These are phyloP conservation scores for Piedraia hortae DNA, from an alignment of 2,329 filamentous ascomycete species.

Conservation along the genomic window DNA sequence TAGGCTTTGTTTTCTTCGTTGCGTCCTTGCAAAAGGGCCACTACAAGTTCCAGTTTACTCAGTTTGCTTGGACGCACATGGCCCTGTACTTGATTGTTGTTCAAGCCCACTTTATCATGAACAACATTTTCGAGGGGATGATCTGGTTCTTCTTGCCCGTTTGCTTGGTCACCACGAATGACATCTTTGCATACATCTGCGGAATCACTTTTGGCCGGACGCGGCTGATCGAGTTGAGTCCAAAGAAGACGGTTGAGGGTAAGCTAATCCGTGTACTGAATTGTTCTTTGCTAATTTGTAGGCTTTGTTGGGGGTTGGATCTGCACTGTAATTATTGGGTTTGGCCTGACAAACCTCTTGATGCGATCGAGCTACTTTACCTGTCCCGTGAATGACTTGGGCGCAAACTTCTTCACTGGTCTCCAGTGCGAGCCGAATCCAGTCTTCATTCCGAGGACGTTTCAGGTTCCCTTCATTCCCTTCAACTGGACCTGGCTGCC, in stretches of 20 bases:
- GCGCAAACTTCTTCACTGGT: slow-evolving; percentile 75
- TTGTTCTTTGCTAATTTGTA: too few relatives aligned
- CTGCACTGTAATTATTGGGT: slow-evolving; percentile 70
- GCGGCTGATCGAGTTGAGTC: slow-evolving; percentile 88
- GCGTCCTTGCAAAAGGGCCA: slow-evolving; percentile 80
- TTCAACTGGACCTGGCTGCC: slow-evolving; percentile 41
- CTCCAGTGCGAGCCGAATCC: slow-evolving; percentile 77
- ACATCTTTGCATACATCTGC: slow-evolving; percentile 94
- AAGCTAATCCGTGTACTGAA: slow-evolving; percentile 1
- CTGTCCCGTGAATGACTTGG: slow-evolving; percentile 88
- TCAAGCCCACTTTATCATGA: slow-evolving; percentile 98
- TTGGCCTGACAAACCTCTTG: slow-evolving; percentile 55
- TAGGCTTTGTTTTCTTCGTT: slow-evolving; percentile 96
- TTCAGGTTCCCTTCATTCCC: slow-evolving; percentile 30
- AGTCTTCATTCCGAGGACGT: slow-evolving; percentile 56
- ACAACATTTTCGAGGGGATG: slow-evolving; percentile 98
- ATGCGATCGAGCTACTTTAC: slow-evolving; percentile 92
- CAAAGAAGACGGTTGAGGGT: slow-evolving; percentile 88
- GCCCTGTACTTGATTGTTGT: slow-evolving; percentile 92
- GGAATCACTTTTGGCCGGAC: slow-evolving; percentile 92
- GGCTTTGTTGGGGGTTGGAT: slow-evolving; percentile 92
- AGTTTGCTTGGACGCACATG: slow-evolving; percentile 99
- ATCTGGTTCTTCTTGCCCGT: slow-evolving; percentile 98
- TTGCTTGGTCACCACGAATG: slow-evolving; percentile 87
- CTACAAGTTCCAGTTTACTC: slow-evolving; percentile 96